Evolutionary conservation across 2,329 filamentous ascomycete genomes (phyloP), one percentile per base, ranked within the genome.

Genomic region (Trichothecium sympodiale): DNA sequence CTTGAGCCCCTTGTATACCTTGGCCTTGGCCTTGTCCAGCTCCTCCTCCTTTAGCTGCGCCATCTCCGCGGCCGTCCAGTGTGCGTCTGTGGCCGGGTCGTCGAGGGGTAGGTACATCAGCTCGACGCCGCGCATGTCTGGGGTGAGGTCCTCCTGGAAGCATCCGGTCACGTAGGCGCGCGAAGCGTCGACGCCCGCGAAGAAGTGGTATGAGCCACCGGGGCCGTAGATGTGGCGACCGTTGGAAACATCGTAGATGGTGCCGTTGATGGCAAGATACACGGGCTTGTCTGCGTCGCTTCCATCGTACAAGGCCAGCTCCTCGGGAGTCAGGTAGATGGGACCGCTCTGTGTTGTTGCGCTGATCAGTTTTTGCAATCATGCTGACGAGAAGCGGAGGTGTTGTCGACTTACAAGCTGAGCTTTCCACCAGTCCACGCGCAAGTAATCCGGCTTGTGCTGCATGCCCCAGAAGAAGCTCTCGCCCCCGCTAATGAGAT

Each of bases 141-240:
- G 71, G 2, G 80, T 91, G 23, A 79, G 67, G 65, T 98, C 91
- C 43, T 86, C 80, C 28, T 74, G 65, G 62, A 98, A 98, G 59
- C 91, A 98, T 14, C 85, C 86, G 3, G 91, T 96, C 8, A 98
- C 78, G 58, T 87, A 98, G 15, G 80, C 86, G 33, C 91, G 80
- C 12, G 83, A 77, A 25, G 89, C 88, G 59, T 98, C 91, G 42
- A 71, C 71, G 41, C 89, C 91, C 0, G 87, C 76, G 57, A 98
- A 94, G 61, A 82, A 80, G 50, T 79, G 71, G 67, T 98, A 98
- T 27, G 77, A 77, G 4, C 88, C 91, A 18, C 86, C 87, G 0
- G 88, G 80, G 1, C 84, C 84, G 64, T 91, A 91, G 60, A 82
- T 65, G 56, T 71, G 58, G 47, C 74, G 67, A 36, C 77, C 78